These are phyloP conservation scores for Venturia effusa DNA, from an alignment of 2,329 filamentous ascomycete species.

Conservation along the genomic window DNA sequence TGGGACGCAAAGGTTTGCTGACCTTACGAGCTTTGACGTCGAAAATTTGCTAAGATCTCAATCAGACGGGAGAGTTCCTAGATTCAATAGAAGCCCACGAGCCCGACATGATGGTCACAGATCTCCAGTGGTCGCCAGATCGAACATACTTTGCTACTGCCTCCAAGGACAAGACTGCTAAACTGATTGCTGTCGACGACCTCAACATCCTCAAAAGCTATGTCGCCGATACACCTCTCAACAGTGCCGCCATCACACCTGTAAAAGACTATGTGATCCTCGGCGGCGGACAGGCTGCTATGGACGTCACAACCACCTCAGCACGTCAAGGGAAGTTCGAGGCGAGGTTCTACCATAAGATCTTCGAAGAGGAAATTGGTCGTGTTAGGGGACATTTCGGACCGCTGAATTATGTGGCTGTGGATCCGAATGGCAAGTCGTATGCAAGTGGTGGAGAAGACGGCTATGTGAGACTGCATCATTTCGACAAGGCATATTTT, in stretches of 20 bases:
- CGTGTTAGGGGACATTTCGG: slow-evolving; percentile 96
- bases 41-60: background rate
- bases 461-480: slow-evolving; percentile 94
- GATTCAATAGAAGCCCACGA: slow-evolving; percentile 79
- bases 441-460: slow-evolving; percentile 97
- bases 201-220: slow-evolving; percentile 92
- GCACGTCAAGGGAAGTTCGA: slow-evolving; percentile 98
- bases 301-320: slow-evolving; percentile 94
- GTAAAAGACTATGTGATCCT: slow-evolving; percentile 98
- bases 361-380: slow-evolving; percentile 97
- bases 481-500: slow-evolving; percentile 98
- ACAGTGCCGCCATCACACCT: slow-evolving; percentile 85
- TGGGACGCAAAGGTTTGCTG: slow-evolving; percentile 73
- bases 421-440: slow-evolving; percentile 79
- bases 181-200: slow-evolving; percentile 77
- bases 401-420: slow-evolving; percentile 89
- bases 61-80: slow-evolving; percentile 65
- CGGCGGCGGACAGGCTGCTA: slow-evolving; percentile 94
- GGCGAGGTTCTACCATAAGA: slow-evolving; percentile 98
- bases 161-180: slow-evolving; percentile 94
- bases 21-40: background rate
- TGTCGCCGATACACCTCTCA: slow-evolving; percentile 82
- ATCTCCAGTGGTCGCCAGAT: slow-evolving; percentile 90
- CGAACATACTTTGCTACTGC: slow-evolving; percentile 97
- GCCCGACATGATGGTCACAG: slow-evolving; percentile 70